Percentiles rank a stretch among this genome's conserved stretches.
Conservation (phyloP, 495 filamentous ascomycete genomes). For the Talaromyces proteolyticus region DNA sequence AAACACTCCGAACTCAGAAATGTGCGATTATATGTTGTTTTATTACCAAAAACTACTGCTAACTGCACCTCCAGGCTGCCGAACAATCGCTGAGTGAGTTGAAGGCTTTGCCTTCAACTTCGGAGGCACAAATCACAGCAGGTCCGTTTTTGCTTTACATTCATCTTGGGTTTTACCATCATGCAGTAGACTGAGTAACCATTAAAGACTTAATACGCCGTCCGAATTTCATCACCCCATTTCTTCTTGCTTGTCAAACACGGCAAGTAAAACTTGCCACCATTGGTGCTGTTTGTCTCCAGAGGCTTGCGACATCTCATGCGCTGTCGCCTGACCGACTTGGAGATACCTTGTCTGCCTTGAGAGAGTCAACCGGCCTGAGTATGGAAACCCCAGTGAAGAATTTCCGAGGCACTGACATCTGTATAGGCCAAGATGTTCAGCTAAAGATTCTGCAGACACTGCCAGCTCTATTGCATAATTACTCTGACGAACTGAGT, state of each 20-base stretch:
- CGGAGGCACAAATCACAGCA: constrained; percentile 76
- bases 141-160: constrained; percentile 46
- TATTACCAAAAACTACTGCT: constrained; percentile 7
- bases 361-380: constrained; percentile 71
- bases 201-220: constrained; percentile 74
- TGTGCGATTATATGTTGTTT: constrained; percentile 37
- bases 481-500: constrained; percentile 76
- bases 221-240: constrained; percentile 81
- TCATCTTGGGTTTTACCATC: background rate
- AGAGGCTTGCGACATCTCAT: constrained; percentile 75
- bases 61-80: constrained; percentile 58
- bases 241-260: constrained; percentile 85
- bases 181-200: constrained; percentile 58
- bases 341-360: constrained; percentile 76
- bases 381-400: constrained; percentile 30
- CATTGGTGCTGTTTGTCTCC: constrained; percentile 80
- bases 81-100: constrained; percentile 91
- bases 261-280: constrained; percentile 83
- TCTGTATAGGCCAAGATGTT: constrained; percentile 67
- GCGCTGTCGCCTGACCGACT: constrained; percentile 69
- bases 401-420: constrained; percentile 16
- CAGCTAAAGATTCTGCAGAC: constrained; percentile 96
- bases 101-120: constrained; percentile 68
- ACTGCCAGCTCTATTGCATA: constrained; percentile 84
- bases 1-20: constrained; percentile 85